Conservation (phyloP, 1,284 basidiomycete species). For the Fomitiporia mediterranea region DNA sequence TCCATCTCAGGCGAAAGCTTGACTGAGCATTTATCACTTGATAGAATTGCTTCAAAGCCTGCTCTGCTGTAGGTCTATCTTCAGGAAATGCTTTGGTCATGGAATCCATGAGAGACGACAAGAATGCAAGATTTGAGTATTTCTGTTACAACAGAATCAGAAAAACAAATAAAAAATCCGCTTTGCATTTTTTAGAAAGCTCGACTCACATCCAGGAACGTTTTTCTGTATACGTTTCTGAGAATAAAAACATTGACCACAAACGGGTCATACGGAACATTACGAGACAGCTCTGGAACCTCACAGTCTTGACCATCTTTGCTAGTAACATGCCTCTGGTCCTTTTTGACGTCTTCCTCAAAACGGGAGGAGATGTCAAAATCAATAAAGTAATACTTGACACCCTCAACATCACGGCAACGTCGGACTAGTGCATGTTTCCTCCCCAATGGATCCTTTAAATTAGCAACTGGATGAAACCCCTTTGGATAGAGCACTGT, state of each 20-base stretch:
- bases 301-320: neutral
- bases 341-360: neutral
- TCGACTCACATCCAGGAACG: neutral
- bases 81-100: slow-evolving; percentile 14
- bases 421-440: slow-evolving; percentile 1
- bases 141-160: neutral
- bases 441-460: neutral
- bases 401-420: slow-evolving; percentile 12
- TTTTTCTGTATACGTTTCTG: slow-evolving; percentile 7
- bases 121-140: slow-evolving; percentile 16
- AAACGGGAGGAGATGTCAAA: slow-evolving; percentile 27
- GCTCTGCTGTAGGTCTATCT: neutral
- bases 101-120: slow-evolving; percentile 8
- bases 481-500: neutral
- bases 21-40: neutral
- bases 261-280: slow-evolving; percentile 10
- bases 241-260: slow-evolving; percentile 11
- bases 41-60: slow-evolving; percentile 4
- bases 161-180: neutral
- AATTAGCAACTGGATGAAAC: neutral
- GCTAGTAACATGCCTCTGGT: neutral
- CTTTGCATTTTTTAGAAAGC: neutral
- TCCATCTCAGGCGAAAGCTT: neutral
- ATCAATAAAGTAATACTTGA: slow-evolving; percentile 30
- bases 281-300: neutral